Conservation (phyloP, 2,329 filamentous ascomycete genomes). For the Aspergillus pseudoglaucus region DNA sequence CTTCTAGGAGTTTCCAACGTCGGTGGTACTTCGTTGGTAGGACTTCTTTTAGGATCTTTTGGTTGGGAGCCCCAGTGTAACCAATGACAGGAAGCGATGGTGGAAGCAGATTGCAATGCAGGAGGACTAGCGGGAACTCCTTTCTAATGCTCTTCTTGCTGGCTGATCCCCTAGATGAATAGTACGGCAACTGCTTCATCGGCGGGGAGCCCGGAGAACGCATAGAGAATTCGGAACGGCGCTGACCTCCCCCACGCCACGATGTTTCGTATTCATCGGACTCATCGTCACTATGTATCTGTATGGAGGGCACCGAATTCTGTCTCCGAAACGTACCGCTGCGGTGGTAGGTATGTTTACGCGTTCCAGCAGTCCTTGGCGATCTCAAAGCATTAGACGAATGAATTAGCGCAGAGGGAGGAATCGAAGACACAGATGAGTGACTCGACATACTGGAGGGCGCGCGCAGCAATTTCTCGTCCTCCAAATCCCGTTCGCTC, state of each 20-base stretch:
- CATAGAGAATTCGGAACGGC: conserved; percentile 24
- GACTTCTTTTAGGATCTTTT: conserved; percentile 43
- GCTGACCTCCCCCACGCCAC: conserved; percentile 21
- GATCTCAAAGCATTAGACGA: conserved; percentile 19
- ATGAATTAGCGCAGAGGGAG: conserved; percentile 32
- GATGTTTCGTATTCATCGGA: conserved; percentile 35
- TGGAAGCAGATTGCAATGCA: conserved; percentile 55
- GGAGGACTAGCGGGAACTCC: conserved; percentile 52
- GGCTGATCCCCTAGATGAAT: conserved; percentile 23
- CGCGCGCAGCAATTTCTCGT: conserved; percentile 16
- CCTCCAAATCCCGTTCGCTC: conserved; percentile 23
- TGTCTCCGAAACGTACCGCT: conserved; percentile 38
- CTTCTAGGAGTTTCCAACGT: conserved; percentile 48
- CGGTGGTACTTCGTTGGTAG: conserved; percentile 42
- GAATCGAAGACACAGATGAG: conserved; percentile 37
- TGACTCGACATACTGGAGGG: conserved; percentile 31
- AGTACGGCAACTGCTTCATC: conserved; percentile 28
- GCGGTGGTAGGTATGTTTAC: conserved; percentile 23
- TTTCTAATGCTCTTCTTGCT: conserved; percentile 32
- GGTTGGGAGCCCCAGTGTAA: conserved; percentile 23
- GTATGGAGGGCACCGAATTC: conserved; percentile 40
- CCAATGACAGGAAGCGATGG: conserved; percentile 45
- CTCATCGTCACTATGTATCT: conserved; percentile 39
- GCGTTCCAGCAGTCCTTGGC: conserved; percentile 13
- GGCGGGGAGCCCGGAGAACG: conserved; percentile 28